Base-by-base conservation (phyloP, 163 green algal genomes). In the Chloromonas sp. region DNA sequence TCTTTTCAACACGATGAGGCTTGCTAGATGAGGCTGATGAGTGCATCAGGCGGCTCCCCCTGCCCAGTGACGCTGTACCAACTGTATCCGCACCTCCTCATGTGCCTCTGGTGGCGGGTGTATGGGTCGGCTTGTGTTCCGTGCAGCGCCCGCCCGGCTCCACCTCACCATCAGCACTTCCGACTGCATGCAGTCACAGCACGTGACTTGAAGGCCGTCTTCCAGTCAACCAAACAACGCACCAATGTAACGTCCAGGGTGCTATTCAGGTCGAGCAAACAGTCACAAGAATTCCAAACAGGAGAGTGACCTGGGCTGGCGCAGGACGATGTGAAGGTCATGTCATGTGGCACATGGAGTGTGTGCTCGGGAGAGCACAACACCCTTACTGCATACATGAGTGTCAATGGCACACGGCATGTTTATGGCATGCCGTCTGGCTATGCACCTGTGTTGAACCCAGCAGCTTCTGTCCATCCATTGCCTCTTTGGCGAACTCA, bases 401-500 rank as follows among this genome's bases (percentile, higher is more conserved):
- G 36, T 36, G 36, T 36, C 36, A 36, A 36, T 36, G 36, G 36
- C 36, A 36, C 36, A 36, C 36, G 11, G 66, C 66, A 76, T 8
- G 66, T 11, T 76, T 8, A 76, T n/a, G 66, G 8, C 66, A 76
- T 11, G 5, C 8, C 14, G 8, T 82, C 3, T 60, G 1, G 15
- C 82, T 83, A 80, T 89, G 84, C 71, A 85, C 70, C 60, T 82
- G 77, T 5, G 70, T 87, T 3, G 87, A 92, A 5, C 91, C 91
- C 13, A 82, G 14, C 81, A 96, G 88, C 13, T 83, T 81, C 86
- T 96, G 93, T 83, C 91, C 89, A 83, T 95, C 88, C 92, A 96
- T 96, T 2, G 94, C 94, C 79, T 94, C 93, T 84, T 96, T 96
- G 70, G 94, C 94, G 92, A 97, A 97, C 89, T 97, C 94, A 1